Conservation (phyloP, 225 moss, liverwort and hornwort species). For the Polytrichum formosum region DNA sequence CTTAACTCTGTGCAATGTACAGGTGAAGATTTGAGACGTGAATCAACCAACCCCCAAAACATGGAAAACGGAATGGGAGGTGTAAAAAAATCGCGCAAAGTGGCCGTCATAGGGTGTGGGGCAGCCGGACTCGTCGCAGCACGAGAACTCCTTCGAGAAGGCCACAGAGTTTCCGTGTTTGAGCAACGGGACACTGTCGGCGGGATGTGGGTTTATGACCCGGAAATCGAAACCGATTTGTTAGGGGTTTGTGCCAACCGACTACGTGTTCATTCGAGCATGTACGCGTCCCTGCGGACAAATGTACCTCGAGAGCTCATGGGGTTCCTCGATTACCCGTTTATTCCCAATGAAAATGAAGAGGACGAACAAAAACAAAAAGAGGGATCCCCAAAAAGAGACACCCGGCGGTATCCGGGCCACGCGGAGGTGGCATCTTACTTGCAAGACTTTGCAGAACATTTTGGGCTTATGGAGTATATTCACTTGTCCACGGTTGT, state of each 20-base stretch:
- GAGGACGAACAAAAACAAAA: no score
- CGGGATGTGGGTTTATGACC: conserved; percentile 79
- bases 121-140: conserved; percentile 79
- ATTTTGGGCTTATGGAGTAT: conserved; percentile 29
- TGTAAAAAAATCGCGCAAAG: conserved; percentile 23
- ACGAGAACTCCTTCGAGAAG: conserved; percentile 71
- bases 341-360: conserved; percentile 32
- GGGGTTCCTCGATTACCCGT: conserved; percentile 76
- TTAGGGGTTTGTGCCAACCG: conserved; percentile 30
- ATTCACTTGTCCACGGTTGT: conserved; percentile 55
- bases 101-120: conserved; percentile 90
- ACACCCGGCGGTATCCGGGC: conserved; percentile 60
- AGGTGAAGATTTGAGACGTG: no score
- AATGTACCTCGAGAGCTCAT: conserved; percentile 84
- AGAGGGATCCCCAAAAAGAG: conserved; percentile 25
- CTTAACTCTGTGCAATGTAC: no score
- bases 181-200: conserved; percentile 65
- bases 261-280: conserved; percentile 73
- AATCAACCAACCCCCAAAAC: no score
- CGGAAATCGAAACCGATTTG: conserved; percentile 50
- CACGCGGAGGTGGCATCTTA: conserved; percentile 70
- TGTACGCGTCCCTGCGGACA: conserved; percentile 74
- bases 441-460: conserved; percentile 56
- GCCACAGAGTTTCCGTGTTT: conserved; percentile 54
- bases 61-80: no score